Evolutionary conservation across 495 filamentous ascomycete genomes (phyloP), one percentile per base, ranked within the genome.

Genomic region (Emericellopsis terricola): DNA sequence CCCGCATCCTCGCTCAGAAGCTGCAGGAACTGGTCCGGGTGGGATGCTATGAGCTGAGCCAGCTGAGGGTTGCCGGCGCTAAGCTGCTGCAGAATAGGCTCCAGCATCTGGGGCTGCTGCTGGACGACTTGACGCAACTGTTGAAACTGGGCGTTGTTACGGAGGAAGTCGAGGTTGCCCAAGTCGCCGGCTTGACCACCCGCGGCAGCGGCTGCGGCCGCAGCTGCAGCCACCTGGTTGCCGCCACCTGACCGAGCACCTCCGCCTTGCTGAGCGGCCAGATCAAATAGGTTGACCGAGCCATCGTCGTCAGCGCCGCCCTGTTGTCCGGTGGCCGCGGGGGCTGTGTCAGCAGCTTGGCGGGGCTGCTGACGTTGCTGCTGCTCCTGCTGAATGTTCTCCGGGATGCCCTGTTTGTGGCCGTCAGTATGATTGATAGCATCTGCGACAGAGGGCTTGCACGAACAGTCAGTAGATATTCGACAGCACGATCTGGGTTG

Each of bases 91-190:
- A 97, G 61, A 45, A 97, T 94, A 1, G 87, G 85, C 64, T 96
- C 89, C 4, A 97, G 76, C 89, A 97, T 97, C 46, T 83, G 78
- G 8, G 89, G 89, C 44, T 94, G 82, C 49, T 93, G 84, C 50
- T 97, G 89, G 13, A 97, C 89, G 8, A 97, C 77, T 56, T 93
- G 84, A 20, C 89, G 79, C 21, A 97, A 72, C 53, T 97, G 89
- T 54, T 96, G 89, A 59, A 97, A 97, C 55, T 94, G 84, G 17
- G 84, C 76, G 54, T 96, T 94, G 53, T 80, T 81, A 32, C 89
- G 79, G n/a, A 97, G 70, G 56, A 87, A 94, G 29, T 94, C 87
- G 24, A 97, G 74, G 44, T 81, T 93, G 5, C 73, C 76, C 3
- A 79, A 61, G 2, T 64, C 67, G 11, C 23, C 23, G 11, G 6